Percentiles rank a stretch among this genome's conserved stretches.
Evolutionary conservation across 768 basidiomycete genomes (phyloP).

Genomic region (Hydnomerulius pinastri): DNA sequence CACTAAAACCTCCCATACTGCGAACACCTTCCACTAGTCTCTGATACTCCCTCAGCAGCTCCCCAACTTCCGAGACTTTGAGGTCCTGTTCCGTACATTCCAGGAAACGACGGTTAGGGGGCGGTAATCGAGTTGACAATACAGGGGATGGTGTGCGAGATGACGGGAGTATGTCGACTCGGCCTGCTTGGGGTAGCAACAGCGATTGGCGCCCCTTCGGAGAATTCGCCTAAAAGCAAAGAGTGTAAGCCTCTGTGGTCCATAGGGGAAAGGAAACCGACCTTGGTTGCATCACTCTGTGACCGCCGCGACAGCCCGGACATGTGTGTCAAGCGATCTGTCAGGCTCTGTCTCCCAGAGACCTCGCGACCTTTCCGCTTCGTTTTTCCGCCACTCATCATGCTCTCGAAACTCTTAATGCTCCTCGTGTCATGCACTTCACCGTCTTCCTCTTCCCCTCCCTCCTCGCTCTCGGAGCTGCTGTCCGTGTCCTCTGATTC

Average conservation of each 20-base stretch:
- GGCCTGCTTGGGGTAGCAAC: conserved; percentile 16
- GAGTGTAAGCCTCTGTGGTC: conserved; percentile 22
- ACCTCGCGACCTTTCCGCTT: conserved; percentile 18
- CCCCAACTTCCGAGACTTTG: conserved; percentile 75
- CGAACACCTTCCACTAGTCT: conserved; percentile 71
- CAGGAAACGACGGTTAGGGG: conserved; percentile 70
- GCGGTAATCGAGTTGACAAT: conserved; percentile 47
- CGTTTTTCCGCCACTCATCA: conserved; percentile 53
- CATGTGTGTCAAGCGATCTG: conserved; percentile 81
- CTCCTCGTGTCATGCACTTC: conserved; percentile 63
- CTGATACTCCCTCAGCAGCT: conserved; percentile 80
- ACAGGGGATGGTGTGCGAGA: conserved; percentile 40
- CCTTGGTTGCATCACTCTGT: conserved; percentile 35
- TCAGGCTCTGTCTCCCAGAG: conserved; percentile 64
- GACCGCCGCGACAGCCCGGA: conserved; percentile 55
- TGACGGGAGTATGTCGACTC: conserved; percentile 39
- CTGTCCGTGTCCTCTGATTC: conserved; percentile 22
- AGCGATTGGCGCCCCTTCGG: no score
- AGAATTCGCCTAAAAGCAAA: not conserved
- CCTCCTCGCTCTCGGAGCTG: conserved; percentile 20
- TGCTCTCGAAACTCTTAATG: conserved; percentile 84
- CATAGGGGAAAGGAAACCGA: conserved; percentile 19
- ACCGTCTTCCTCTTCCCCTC: conserved; percentile 26
- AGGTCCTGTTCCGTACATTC: conserved; percentile 77
- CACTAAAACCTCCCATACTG: conserved; percentile 47